These are phyloP conservation scores for Eutrema heterophyllum DNA, from an alignment of 345 rosid species.

Conservation along the genomic window DNA sequence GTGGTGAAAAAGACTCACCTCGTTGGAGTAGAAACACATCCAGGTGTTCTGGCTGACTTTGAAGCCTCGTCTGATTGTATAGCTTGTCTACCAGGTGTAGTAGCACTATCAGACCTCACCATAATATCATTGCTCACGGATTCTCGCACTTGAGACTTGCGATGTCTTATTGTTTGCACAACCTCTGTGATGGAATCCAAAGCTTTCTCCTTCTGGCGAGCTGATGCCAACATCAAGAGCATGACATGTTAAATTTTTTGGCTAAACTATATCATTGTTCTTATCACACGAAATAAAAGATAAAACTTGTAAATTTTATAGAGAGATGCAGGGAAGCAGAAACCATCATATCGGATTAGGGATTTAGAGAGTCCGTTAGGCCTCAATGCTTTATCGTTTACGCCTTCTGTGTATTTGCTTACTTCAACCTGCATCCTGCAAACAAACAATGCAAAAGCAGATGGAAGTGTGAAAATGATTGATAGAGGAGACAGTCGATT, in stretches of 20 bases:
- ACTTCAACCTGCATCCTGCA: constrained; percentile 99
- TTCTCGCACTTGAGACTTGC: constrained; percentile 41
- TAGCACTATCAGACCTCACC: constrained; percentile 6
- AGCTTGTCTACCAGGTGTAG: constrained; percentile 41
- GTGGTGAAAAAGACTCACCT: constrained; percentile 45
- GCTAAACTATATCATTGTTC: constrained; percentile 1
- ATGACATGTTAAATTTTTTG: not conserved
- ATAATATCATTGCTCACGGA: constrained; percentile 32
- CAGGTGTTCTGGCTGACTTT: constrained; percentile 50
- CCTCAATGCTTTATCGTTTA: constrained; percentile 61
- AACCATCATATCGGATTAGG: constrained; percentile 88
- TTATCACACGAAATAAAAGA: not conserved
- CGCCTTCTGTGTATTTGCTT: constrained; percentile 92
- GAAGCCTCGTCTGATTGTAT: constrained; percentile 37
- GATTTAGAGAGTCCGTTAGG: constrained; percentile 90
- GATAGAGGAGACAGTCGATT: not conserved
- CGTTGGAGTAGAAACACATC: constrained; percentile 43
- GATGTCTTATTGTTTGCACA: constrained; percentile 68
- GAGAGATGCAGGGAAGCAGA: constrained; percentile 19
- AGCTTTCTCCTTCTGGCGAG: constrained; percentile 83
- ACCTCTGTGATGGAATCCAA: constrained; percentile 81
- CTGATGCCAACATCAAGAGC: constrained; percentile 40
- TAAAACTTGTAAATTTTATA: not conserved
- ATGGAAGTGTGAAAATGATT: not conserved
- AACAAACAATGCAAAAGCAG: not conserved